Evolutionary conservation across 2,329 filamentous ascomycete species (phyloP).

Genomic region (Periconia digitata): DNA sequence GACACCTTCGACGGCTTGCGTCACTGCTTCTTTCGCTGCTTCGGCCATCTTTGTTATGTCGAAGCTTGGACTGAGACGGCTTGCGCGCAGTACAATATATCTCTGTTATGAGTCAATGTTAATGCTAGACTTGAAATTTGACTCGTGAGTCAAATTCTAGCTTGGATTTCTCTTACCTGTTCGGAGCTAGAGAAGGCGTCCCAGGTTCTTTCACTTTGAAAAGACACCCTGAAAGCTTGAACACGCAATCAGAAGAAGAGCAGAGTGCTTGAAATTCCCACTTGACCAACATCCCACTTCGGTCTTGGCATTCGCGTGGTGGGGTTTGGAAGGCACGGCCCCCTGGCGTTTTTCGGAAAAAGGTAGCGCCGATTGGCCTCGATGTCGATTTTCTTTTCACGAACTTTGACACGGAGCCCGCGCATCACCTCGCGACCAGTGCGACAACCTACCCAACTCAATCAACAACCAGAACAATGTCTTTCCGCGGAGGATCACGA

Average conservation of each 20-base stretch:
- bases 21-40: conserved; percentile 53
- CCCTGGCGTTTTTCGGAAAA: conserved; percentile 20
- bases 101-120: conserved; percentile 30
- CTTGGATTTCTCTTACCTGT: too few species aligned
- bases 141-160: conserved; percentile 5
- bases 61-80: conserved; percentile 22
- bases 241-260: neutral
- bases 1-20: conserved; percentile 57
- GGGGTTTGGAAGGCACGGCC: conserved; percentile 17
- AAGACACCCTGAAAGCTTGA: neutral
- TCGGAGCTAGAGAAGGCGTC: neutral
- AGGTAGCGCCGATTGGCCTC: conserved; percentile 28
- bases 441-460: conserved; percentile 18
- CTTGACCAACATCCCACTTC: conserved; percentile 7
- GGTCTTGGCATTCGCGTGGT: conserved; percentile 18
- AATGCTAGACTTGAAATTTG: conserved; percentile 9
- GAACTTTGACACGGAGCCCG: conserved; percentile 23
- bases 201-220: conserved; percentile 2
- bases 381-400: conserved; percentile 30
- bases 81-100: conserved; percentile 14
- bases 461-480: conserved; percentile 53
- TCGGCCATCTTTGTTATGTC: conserved; percentile 48
- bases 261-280: neutral
- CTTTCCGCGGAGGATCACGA: conserved; percentile 57
- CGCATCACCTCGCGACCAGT: conserved; percentile 22